Evolutionary conservation across 2,329 filamentous ascomycete genomes (phyloP).

Genomic region (Amphichorda felina): DNA sequence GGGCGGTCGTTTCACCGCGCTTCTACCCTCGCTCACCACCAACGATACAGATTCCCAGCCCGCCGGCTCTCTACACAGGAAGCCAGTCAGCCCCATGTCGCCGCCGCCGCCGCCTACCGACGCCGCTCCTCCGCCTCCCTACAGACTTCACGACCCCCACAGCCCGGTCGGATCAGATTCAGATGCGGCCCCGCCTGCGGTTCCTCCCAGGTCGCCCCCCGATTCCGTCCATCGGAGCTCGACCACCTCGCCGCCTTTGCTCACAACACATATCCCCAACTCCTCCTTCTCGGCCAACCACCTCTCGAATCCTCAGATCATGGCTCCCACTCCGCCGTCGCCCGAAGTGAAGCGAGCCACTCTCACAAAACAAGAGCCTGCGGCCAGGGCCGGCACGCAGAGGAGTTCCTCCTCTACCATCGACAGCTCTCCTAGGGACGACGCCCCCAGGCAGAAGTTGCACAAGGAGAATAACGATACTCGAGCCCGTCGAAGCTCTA

Average conservation of each 20-base stretch:
- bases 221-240: background rate
- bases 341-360: constrained; percentile 12
- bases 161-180: background rate
- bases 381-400: constrained; percentile 2
- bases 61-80: constrained; percentile 8
- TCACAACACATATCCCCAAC: constrained; percentile 8
- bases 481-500: constrained; percentile 20
- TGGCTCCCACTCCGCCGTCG: constrained; percentile 16
- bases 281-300: constrained; percentile 8
- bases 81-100: constrained; percentile 7
- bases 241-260: background rate
- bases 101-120: constrained; percentile 9
- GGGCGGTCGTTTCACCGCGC: constrained; percentile 21
- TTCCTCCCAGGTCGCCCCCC: background rate
- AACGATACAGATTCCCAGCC: constrained; percentile 2
- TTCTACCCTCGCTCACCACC: constrained; percentile 25
- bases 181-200: constrained; percentile 1
- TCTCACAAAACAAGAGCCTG: constrained; percentile 11
- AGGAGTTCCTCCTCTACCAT: constrained; percentile 3
- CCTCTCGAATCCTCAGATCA: constrained; percentile 14
- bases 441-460: constrained; percentile 14
- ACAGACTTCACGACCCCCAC: constrained; percentile 2
- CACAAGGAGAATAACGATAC: constrained; percentile 16
- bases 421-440: constrained; percentile 7
- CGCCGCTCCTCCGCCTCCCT: constrained; percentile 3